These are phyloP conservation scores for Penicillium manginii DNA, from an alignment of 495 filamentous ascomycete species.

Conservation along the genomic window DNA sequence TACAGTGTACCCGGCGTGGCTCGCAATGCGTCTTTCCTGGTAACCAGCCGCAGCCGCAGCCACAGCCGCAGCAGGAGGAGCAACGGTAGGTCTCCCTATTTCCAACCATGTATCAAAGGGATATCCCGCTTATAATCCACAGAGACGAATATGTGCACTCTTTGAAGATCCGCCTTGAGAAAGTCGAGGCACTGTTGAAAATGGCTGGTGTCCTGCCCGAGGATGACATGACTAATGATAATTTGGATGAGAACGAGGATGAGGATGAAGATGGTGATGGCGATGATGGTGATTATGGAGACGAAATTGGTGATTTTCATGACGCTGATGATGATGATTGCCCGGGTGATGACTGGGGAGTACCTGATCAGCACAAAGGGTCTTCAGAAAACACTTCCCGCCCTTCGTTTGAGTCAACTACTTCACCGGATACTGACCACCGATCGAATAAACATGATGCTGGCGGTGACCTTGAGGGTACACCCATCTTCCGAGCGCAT, in stretches of 20 bases:
- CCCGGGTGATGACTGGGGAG: conserved; percentile 67
- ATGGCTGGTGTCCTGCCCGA: conserved; percentile 81
- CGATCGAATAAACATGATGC: conserved; percentile 25
- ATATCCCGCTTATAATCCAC: not conserved
- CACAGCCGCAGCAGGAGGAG: not conserved
- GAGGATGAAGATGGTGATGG: conserved; percentile 34
- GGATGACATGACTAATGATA: conserved; percentile 71
- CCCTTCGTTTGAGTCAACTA: not conserved
- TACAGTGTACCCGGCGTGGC: conserved; percentile 92
- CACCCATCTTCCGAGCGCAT: conserved; percentile 60
- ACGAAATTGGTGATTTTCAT: too few species aligned
- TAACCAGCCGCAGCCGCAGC: not conserved
- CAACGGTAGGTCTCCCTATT: conserved; percentile 66
- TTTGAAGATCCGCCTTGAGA: conserved; percentile 83
- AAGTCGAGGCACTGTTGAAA: conserved; percentile 84
- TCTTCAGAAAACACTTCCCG: conserved; percentile 12
- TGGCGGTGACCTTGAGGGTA: conserved; percentile 52
- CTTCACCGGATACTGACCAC: not conserved
- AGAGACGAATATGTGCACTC: conserved; percentile 92
- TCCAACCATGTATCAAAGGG: not conserved
- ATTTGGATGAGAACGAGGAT: conserved; percentile 50
- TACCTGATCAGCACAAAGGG: conserved; percentile 35
- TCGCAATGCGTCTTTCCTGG: conserved; percentile 89
- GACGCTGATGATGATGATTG: conserved; percentile 40
- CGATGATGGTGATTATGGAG: not conserved